Base-by-base conservation (phyloP, 768 basidiomycete species). In the Gymnopilus dilepis region DNA sequence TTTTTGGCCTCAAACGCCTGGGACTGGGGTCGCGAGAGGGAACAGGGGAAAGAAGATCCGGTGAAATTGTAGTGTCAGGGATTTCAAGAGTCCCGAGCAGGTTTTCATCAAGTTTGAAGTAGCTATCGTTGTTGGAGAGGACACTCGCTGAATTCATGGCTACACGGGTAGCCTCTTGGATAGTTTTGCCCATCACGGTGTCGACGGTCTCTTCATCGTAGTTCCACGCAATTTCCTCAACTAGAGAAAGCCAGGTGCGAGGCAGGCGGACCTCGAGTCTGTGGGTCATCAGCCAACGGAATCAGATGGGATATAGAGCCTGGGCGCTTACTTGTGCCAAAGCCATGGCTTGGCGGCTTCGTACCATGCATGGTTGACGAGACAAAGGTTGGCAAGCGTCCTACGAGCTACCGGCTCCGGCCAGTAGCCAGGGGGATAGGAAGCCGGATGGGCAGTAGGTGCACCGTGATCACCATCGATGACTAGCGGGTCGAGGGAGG, bases 331-430 rank as follows among this genome's bases (percentile, higher is more conserved):
- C 80, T 87, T 87, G 60, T 84, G 85, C 92, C 93, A 95, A 5
- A 95, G 78, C 91, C 90, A 95, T 0, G 92, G 92, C 66, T 89
- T 90, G n/a, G 93, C 91, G 1, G 91, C 93, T 28, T 86, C 84
- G 69, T 87, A 86, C 90, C 91, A 94, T 2, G 86, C 81, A 68
- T 80, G 89, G 69, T 87, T 91, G 42, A 93, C 91, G 62, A 91
- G 83, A 67, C 89, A 92, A 43, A 94, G 86, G 66, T 74, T 86
- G 5, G 85, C 80, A 21, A 95, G 80, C 0, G 93, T 88, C 59
- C 74, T 80, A 12, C 92, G 85, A 24, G 86, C 80, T 30, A 86
- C 67, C 5, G 84, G 79, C 64, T 94, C 92, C 0, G 90, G 77
- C 86, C 87, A 92, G 70, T 85, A 83, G 15, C 84, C 77, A 1